phyloP scores from a whole-genome alignment of 768 basidiomycete genomes.

The Saitozyma sp. region DNA sequence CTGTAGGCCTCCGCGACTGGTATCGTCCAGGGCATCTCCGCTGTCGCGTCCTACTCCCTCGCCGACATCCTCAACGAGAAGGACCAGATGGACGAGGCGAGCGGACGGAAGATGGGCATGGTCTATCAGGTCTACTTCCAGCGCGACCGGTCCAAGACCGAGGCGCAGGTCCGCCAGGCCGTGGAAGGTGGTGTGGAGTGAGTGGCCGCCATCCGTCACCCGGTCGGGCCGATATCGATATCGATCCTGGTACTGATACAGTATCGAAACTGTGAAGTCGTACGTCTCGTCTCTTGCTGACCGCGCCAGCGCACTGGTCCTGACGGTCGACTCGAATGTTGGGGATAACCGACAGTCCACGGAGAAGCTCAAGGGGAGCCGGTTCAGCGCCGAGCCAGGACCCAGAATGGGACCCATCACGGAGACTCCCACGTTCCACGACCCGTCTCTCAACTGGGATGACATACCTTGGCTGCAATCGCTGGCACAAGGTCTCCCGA shows the following conservation, averaged over 20 bases:
- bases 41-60: slow-evolving; percentile 47
- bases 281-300: not conserved
- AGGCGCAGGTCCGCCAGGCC: slow-evolving; percentile 67
- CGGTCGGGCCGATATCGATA: too few species aligned
- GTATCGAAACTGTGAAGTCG: not conserved
- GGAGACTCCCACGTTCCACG: slow-evolving; percentile 31
- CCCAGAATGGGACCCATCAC: slow-evolving; percentile 41
- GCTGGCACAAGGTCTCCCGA: slow-evolving; percentile 54
- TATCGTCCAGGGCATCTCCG: slow-evolving; percentile 51
- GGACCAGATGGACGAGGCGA: slow-evolving; percentile 43
- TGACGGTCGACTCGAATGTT: slow-evolving; percentile 85
- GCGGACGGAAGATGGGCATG: slow-evolving; percentile 44
- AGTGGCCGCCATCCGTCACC: slow-evolving; percentile 15
- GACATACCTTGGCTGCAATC: slow-evolving; percentile 46
- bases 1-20: slow-evolving; percentile 47
- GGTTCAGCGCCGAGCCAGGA: slow-evolving; percentile 35
- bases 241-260: too few species aligned
- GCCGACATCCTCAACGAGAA: slow-evolving; percentile 51
- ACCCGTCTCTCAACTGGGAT: slow-evolving; percentile 49
- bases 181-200: slow-evolving; percentile 66
- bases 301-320: slow-evolving; percentile 68
- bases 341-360: slow-evolving; percentile 30
- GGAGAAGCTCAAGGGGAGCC: slow-evolving; percentile 45
- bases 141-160: slow-evolving; percentile 64
- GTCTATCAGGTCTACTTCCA: slow-evolving; percentile 70